Evolutionary conservation across 1,139 yeast species (phyloP), one percentile per base, ranked within the genome.

Genomic region (Casaregolazyma lundiana): DNA sequence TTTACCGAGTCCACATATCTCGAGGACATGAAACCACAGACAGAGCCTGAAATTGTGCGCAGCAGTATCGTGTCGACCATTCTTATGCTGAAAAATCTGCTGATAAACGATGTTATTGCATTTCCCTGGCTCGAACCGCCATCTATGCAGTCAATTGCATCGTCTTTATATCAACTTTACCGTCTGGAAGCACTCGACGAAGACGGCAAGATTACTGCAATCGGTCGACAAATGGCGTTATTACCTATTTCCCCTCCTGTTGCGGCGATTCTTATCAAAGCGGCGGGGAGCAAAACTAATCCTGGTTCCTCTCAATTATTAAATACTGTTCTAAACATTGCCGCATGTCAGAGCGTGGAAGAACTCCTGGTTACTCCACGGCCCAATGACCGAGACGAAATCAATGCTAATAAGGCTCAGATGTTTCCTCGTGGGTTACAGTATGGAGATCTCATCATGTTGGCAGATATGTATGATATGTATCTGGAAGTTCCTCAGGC

Each of bases 91-190:
- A 94, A 92, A 62, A 80, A 80, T 49, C 77, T 88, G 38, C 92
- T 94, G 4, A 88, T 90, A 6, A 80, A 84, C 51, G 95, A 92
- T 66, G 76, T 92, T 36, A 66, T 89, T 40, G 78, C 80, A 47
- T 92, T 97, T 90, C 75, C 86, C 13, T 92, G 97, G 97, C 72
- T 94, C 41, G 96, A 92, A 61, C 78, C 85, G 53, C 98, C 98
- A 0, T 90, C 94, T 1, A 76, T 79, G 54, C 85, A 81, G 11
- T 76, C 97, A 0, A 73, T 92, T 32, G 65, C 84, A 16, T 72
- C 89, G 49, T 95, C 96, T 0, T 71, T 92, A 47, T 79, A 82
- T 49, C 85, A 89, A 41, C 73, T 94, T 39, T 87, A 84, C 62
- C 76, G 88, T 2, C 70, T 92, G 40, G 81, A 82, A 2, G 97